A percentile compares a stretch with the other conserved stretches of the same genome.
phyloP scores from a whole-genome alignment of 495 filamentous ascomycete genomes.

The Pseudevernia furfuracea region DNA sequence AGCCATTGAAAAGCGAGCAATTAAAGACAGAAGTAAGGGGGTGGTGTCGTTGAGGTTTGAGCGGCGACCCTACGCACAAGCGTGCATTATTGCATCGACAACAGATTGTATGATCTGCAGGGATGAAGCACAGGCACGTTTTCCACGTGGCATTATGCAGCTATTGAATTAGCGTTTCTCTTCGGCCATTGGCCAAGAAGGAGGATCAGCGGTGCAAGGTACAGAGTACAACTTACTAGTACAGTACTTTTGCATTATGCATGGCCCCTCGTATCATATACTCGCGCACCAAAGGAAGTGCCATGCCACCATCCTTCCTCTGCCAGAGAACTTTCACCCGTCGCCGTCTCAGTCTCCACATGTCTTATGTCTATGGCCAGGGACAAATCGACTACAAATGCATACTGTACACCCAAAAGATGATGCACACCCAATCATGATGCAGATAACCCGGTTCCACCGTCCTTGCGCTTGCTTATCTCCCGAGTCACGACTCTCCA shows the following conservation, averaged over 20 bases:
- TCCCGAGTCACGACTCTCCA: neutral
- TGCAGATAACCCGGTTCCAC: neutral
- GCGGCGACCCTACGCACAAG: neutral
- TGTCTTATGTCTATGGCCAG: neutral
- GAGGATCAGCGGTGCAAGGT: neutral
- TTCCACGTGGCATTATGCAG: constrained; percentile 16
- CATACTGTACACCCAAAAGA: neutral
- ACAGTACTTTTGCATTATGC: neutral
- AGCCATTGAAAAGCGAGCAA: neutral
- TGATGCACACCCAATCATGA: no score
- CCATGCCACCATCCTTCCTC: neutral
- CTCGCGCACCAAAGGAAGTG: neutral
- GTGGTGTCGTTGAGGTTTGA: constrained; percentile 3
- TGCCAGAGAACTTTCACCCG: neutral
- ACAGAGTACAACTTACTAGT: no score
- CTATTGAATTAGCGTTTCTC: constrained; percentile 6
- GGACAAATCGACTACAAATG: neutral
- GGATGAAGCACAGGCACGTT: constrained; percentile 9
- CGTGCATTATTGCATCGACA: no score
- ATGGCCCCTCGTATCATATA: neutral
- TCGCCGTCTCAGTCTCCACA: neutral
- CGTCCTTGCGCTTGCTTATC: neutral
- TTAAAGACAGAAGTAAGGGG: constrained; percentile 1
- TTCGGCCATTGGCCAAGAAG: neutral
- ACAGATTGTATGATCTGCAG: constrained; percentile 8